Percentiles rank a stretch among this genome's conserved stretches.
phyloP scores from a whole-genome alignment of 2,329 filamentous ascomycete species.

The Mollisiaceae sp. region DNA sequence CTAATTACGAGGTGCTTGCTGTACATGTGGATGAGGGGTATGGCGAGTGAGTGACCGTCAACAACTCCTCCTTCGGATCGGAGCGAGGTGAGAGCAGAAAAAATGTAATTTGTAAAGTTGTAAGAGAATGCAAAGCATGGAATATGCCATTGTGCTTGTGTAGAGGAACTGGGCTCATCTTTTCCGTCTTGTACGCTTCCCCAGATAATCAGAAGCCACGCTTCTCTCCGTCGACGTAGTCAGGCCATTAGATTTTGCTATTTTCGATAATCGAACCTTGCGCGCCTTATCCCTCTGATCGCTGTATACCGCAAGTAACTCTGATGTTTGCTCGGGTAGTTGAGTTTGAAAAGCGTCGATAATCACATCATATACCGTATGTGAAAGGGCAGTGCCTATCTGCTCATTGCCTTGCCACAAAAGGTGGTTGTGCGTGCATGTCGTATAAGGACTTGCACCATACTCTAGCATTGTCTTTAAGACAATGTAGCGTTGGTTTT shows the following conservation, averaged over 20 bases:
- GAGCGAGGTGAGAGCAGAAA: no score
- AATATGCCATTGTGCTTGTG: no score
- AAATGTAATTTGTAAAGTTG: no score
- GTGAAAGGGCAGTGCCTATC: neutral
- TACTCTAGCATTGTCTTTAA: neutral
- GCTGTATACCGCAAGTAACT: neutral
- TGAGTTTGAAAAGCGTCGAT: neutral
- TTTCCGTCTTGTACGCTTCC: no score
- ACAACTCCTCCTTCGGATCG: no score
- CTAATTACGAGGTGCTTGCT: no score
- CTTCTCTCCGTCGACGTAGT: no score
- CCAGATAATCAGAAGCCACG: no score
- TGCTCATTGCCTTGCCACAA: neutral
- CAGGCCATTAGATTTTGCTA: neutral
- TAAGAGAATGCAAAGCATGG: no score
- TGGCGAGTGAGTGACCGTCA: no score
- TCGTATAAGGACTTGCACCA: neutral
- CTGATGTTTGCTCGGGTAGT: neutral
- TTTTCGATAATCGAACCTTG: neutral
- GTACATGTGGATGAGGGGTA: no score
- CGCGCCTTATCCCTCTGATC: neutral
- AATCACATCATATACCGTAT: neutral
- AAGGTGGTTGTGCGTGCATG: neutral
- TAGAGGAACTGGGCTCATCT: no score
- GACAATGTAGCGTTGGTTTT: neutral